Percentiles rank a stretch among this genome's conserved stretches.
These are phyloP conservation scores for Cucumis hystrix DNA, from an alignment of 306 rosid species.

Conservation along the genomic window DNA sequence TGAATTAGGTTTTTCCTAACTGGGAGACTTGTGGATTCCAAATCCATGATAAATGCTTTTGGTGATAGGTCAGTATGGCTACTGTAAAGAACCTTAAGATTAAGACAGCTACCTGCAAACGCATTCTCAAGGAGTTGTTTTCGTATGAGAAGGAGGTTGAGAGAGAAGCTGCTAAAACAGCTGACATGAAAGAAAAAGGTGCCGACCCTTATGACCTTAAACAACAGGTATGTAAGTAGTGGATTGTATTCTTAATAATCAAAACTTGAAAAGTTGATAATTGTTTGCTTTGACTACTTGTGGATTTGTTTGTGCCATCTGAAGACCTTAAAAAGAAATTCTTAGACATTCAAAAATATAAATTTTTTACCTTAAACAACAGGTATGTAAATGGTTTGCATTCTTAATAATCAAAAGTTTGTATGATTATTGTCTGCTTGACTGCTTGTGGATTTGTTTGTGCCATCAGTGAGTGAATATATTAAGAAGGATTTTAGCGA, in stretches of 20 bases:
- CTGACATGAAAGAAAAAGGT: constrained; percentile 73
- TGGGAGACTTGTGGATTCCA: neutral
- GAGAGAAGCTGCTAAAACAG: constrained; percentile 77
- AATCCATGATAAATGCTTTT: neutral
- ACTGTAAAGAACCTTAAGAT: constrained; percentile 55
- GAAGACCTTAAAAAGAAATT: neutral
- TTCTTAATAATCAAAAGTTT: neutral
- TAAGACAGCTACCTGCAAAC: constrained; percentile 72
- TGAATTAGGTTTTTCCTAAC: neutral
- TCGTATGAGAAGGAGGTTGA: constrained; percentile 80
- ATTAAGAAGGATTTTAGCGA: neutral
- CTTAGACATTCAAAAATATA: neutral
- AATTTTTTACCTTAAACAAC: constrained; percentile 58
- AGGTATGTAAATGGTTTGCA: constrained; percentile 25
- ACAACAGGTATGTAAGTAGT: constrained; percentile 53
- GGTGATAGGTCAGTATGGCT: constrained; percentile 32
- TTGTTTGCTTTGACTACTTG: neutral
- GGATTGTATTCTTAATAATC: neutral
- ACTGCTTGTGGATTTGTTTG: neutral
- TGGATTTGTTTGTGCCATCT: neutral
- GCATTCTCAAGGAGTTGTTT: constrained; percentile 63
- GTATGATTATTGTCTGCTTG: neutral
- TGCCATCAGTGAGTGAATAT: neutral
- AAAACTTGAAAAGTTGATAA: neutral
- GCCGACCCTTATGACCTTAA: constrained; percentile 81